Evolutionary conservation across 768 basidiomycete species (phyloP).

Genomic region (Kwoniella europaea): DNA sequence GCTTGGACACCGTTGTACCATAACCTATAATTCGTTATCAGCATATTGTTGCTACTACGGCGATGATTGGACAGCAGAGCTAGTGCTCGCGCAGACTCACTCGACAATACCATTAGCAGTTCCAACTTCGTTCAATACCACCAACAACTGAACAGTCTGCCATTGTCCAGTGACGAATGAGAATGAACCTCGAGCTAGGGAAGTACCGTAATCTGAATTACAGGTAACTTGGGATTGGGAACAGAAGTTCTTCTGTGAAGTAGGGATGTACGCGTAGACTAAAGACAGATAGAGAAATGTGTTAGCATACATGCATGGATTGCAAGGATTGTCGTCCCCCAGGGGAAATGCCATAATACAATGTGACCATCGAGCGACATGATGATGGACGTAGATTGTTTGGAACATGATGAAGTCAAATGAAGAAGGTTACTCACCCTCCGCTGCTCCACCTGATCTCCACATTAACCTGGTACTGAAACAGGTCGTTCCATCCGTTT

Average conservation of each 20-base stretch:
- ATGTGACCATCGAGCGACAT: background rate
- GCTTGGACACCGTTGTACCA: constrained; percentile 69
- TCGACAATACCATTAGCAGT: constrained; percentile 75
- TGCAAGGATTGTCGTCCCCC: too few species aligned
- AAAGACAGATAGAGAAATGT: background rate
- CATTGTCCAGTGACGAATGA: constrained; percentile 60
- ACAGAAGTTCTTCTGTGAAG: constrained; percentile 64
- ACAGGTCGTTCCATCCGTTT: constrained; percentile 68
- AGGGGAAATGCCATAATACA: too few species aligned
- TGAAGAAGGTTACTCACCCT: constrained; percentile 56
- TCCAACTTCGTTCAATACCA: constrained; percentile 72
- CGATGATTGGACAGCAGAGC: too few species aligned
- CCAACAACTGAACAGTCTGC: constrained; percentile 65
- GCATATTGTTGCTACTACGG: too few species aligned
- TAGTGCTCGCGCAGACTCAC: too few species aligned
- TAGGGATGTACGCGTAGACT: constrained; percentile 83
- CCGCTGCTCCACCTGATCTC: constrained; percentile 67
- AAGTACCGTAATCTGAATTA: constrained; percentile 58
- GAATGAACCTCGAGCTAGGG: constrained; percentile 54
- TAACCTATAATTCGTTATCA: constrained; percentile 26
- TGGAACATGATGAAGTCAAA: background rate
- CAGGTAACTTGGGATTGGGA: constrained; percentile 61
- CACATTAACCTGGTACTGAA: constrained; percentile 87
- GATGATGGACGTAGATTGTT: background rate
- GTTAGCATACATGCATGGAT: too few species aligned